Conservation (phyloP, 164 flowering plant species). For the Nelumbo lutea region DNA sequence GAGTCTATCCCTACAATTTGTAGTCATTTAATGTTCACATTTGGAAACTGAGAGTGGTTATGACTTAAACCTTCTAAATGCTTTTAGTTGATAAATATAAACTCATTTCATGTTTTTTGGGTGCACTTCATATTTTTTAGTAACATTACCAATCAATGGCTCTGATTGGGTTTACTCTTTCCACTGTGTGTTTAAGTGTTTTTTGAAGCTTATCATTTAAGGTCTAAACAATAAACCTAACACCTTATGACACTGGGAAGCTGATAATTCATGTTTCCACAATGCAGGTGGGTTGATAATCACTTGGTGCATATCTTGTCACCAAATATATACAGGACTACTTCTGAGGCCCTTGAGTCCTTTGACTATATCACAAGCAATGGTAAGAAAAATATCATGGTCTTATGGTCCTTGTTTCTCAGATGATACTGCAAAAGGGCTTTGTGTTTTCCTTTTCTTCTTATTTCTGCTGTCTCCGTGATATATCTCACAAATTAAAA, state of each 20-base stretch:
- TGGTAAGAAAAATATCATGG: conserved; percentile 31
- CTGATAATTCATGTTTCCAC: not conserved
- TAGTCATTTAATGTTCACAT: too few relatives aligned
- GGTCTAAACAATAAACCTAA: too few relatives aligned
- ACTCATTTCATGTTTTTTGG: not conserved
- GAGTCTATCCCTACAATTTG: not conserved
- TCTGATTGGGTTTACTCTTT: not conserved
- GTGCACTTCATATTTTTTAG: not conserved
- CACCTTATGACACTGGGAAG: too few relatives aligned
- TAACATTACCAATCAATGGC: not conserved
- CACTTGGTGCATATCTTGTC: conserved; percentile 69
- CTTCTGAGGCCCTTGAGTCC: conserved; percentile 73
- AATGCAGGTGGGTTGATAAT: conserved; percentile 64
- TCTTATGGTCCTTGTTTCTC: not conserved
- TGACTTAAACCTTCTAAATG: not conserved
- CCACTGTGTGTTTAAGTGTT: not conserved
- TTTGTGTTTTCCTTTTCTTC: too few relatives aligned
- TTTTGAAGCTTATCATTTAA: too few relatives aligned
- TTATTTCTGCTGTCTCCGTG: too few relatives aligned
- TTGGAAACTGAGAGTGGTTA: too few relatives aligned
- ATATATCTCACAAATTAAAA: not conserved
- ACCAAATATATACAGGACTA: conserved; percentile 60
- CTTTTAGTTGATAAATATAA: not conserved
- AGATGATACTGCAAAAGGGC: not conserved
- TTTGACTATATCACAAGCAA: conserved; percentile 62